Evolutionary conservation across 2,329 filamentous ascomycete genomes (phyloP).

Genomic region (Monosporascus sp.): DNA sequence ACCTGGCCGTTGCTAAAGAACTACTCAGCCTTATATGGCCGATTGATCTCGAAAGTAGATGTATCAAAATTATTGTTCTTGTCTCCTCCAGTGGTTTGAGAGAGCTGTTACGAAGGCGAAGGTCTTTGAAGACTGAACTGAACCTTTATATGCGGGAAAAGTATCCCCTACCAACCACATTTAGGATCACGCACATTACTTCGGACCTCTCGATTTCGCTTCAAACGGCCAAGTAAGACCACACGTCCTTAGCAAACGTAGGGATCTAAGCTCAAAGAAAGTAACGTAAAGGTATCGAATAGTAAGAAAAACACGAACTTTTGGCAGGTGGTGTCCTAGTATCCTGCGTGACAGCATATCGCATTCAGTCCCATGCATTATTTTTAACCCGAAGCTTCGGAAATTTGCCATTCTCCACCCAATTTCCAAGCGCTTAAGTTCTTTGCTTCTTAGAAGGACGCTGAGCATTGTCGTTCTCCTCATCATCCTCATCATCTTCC

Average conservation of each 20-base stretch:
- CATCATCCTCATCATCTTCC: constrained; percentile 25
- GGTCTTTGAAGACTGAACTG: no score
- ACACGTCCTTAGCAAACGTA: no score
- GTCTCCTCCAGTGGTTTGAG: no score
- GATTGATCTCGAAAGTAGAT: no score
- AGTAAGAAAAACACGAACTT: not conserved
- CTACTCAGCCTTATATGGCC: no score
- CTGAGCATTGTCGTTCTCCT: constrained; percentile 41
- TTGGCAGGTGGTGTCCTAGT: not conserved
- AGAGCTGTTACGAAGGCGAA: no score
- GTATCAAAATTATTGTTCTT: no score
- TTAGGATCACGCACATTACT: not conserved
- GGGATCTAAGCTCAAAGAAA: not conserved
- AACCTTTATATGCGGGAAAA: no score
- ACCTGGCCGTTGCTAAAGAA: no score
- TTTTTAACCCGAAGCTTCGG: constrained; percentile 4
- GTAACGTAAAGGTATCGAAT: not conserved
- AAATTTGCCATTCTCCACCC: not conserved
- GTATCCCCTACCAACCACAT: no score
- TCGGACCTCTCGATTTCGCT: not conserved
- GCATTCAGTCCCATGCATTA: not conserved
- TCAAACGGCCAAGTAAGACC: no score
- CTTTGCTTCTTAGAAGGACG: constrained; percentile 39
- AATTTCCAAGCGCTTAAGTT: constrained; percentile 19
- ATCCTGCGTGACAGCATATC: not conserved